Evolutionary conservation across 768 basidiomycete genomes (phyloP).

Genomic region (Macrolepiota albuminosa): DNA sequence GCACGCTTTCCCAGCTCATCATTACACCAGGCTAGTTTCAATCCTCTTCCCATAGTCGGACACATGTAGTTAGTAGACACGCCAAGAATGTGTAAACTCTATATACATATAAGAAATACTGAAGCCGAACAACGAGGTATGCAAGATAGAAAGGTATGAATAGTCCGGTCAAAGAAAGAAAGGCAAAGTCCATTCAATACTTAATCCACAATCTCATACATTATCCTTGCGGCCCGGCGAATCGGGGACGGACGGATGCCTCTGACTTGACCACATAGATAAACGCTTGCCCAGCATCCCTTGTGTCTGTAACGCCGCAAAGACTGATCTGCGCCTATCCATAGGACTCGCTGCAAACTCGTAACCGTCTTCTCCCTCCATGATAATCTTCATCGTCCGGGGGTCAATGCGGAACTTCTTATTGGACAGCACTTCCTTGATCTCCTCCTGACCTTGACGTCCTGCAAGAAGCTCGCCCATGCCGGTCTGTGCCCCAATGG

Average conservation of each 20-base stretch:
- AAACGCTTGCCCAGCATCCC: slow-evolving; percentile 1
- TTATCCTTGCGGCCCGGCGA: slow-evolving; percentile 3
- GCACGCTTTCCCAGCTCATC: too few relatives aligned
- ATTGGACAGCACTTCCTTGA: slow-evolving; percentile 34
- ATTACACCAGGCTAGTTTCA: not conserved
- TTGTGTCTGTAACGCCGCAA: slow-evolving; percentile 26
- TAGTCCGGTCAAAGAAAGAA: not conserved
- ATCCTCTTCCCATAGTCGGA: not conserved
- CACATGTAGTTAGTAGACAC: not conserved
- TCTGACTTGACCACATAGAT: slow-evolving; percentile 5
- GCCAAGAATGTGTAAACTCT: not conserved
- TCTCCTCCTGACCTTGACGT: slow-evolving; percentile 34
- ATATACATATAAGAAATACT: not conserved
- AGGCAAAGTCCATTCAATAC: not conserved
- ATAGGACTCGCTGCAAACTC: slow-evolving; percentile 32
- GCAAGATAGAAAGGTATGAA: not conserved
- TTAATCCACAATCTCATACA: not conserved
- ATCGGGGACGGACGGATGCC: slow-evolving; percentile 2
- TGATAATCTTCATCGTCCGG: slow-evolving; percentile 44
- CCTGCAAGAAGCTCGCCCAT: slow-evolving; percentile 41
- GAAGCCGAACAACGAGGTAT: not conserved
- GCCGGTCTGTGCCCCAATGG: slow-evolving; percentile 47
- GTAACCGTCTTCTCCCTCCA: slow-evolving; percentile 49
- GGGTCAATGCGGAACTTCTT: slow-evolving; percentile 50
- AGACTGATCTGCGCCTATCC: slow-evolving; percentile 28